Conservation (phyloP, 1,139 yeast species). For the Debaryomyces psychrophilus region DNA sequence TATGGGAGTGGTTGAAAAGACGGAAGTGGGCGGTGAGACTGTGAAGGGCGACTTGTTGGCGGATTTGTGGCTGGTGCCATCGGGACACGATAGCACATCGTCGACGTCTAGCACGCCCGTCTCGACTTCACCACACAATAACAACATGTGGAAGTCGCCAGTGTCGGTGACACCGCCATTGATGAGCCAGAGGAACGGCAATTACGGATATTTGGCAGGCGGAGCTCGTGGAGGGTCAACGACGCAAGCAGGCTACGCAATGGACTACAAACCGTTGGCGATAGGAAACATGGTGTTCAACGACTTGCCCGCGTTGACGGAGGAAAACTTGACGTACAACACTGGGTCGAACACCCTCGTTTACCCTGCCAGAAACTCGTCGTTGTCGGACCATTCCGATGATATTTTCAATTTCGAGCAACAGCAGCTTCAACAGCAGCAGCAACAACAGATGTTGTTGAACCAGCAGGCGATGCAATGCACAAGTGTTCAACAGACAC, state of each 20-base stretch:
- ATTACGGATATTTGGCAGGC: constrained; percentile 3
- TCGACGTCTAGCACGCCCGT: constrained; percentile 15
- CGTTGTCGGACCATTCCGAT: constrained; percentile 21
- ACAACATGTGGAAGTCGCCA: constrained; percentile 15
- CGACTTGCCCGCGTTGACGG: constrained; percentile 24
- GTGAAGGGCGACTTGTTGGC: constrained; percentile 35
- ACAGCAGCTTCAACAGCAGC: constrained; percentile 8
- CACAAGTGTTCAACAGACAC: constrained; percentile 4
- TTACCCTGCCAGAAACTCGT: constrained; percentile 10
- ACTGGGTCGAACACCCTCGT: neutral
- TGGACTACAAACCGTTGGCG: constrained; percentile 6
- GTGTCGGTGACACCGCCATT: constrained; percentile 26
- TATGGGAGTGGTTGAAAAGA: neutral
- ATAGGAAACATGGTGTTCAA: constrained; percentile 6
- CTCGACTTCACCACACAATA: constrained; percentile 10
- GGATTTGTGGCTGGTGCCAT: constrained; percentile 37
- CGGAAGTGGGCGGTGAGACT: constrained; percentile 26
- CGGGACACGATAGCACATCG: neutral
- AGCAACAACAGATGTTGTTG: constrained; percentile 12
- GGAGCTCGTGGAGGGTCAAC: neutral
- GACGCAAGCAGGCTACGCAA: neutral
- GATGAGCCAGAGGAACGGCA: constrained; percentile 12
- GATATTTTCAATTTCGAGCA: constrained; percentile 30
- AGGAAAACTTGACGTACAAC: constrained; percentile 23
- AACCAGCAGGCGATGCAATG: constrained; percentile 12